A percentile compares a stretch with the other conserved stretches of the same genome.
Evolutionary conservation across 768 basidiomycete genomes (phyloP).

Genomic region (Coprinopsis marcescibilis): DNA sequence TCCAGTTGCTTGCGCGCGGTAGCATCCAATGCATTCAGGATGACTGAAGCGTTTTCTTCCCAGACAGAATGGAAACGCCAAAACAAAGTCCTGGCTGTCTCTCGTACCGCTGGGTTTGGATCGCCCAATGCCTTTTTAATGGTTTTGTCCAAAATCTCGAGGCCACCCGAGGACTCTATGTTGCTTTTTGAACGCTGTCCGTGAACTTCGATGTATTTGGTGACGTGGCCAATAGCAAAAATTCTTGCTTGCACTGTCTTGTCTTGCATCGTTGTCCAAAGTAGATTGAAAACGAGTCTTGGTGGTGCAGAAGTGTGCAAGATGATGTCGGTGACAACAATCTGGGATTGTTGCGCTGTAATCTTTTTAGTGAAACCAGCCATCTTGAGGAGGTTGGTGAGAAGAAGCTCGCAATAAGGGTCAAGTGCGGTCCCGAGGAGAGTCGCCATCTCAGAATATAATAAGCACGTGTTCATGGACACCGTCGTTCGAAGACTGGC

Average conservation of each 20-base stretch:
- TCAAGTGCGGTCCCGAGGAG: constrained; percentile 68
- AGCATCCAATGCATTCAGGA: constrained; percentile 65
- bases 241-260: constrained; percentile 75
- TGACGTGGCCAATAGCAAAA: constrained; percentile 64
- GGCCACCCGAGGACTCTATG: constrained; percentile 64
- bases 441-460: constrained; percentile 70
- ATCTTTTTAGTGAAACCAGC: constrained; percentile 91
- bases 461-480: constrained; percentile 65
- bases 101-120: constrained; percentile 73
- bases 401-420: constrained; percentile 69
- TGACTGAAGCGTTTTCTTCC: constrained; percentile 57
- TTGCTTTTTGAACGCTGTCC: constrained; percentile 52
- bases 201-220: constrained; percentile 69
- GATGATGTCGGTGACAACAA: constrained; percentile 61
- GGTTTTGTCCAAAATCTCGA: constrained; percentile 69
- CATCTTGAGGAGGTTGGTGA: constrained; percentile 80
- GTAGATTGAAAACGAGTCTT: constrained; percentile 57
- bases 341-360: constrained; percentile 79
- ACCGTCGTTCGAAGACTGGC: constrained; percentile 90
- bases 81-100: constrained; percentile 63
- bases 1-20: constrained; percentile 77
- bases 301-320: constrained; percentile 66
- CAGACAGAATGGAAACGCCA: constrained; percentile 80
- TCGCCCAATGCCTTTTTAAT: constrained; percentile 73
- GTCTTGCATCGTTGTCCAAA: constrained; percentile 68